phyloP scores from a whole-genome alignment of 305 asterid genomes.

The Fraxinus dipetala region DNA sequence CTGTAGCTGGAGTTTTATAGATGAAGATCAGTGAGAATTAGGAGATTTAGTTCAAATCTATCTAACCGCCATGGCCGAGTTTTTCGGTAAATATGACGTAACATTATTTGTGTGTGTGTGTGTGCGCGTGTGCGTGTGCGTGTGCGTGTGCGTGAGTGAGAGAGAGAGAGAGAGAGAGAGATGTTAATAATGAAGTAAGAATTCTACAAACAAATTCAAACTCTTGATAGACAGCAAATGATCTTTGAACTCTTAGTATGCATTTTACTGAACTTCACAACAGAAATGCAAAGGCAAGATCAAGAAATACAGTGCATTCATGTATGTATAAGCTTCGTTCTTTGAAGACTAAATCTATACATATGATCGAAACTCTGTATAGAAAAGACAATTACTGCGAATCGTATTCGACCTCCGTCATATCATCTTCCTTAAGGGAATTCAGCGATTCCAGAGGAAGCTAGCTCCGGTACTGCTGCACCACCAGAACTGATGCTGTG shows the following conservation, averaged over 20 bases:
- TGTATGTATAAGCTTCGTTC: background rate
- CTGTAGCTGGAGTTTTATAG: too few relatives aligned
- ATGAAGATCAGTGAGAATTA: too few relatives aligned
- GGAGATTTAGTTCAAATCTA: too few relatives aligned
- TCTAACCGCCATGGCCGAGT: too few relatives aligned
- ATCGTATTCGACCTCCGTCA: slow-evolving; percentile 43
- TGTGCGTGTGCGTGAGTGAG: too few relatives aligned
- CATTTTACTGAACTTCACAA: background rate
- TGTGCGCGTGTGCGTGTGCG: too few relatives aligned
- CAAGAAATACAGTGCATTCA: background rate
- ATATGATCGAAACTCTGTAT: background rate
- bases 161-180: background rate
- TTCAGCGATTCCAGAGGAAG: slow-evolving; percentile 44
- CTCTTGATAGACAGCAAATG: background rate
- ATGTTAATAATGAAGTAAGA: background rate
- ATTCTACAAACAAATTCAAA: background rate
- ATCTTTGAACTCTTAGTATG: background rate
- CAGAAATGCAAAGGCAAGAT: background rate
- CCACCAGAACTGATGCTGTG: slow-evolving; percentile 69
- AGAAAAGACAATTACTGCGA: slow-evolving; percentile 29
- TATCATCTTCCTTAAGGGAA: slow-evolving; percentile 43
- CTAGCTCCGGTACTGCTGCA: slow-evolving; percentile 65
- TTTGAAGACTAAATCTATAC: background rate
- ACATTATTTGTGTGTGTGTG: too few relatives aligned
- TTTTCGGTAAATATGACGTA: too few relatives aligned